Conservation (phyloP, 306 rosid genomes). For the Gillenia trifoliata region DNA sequence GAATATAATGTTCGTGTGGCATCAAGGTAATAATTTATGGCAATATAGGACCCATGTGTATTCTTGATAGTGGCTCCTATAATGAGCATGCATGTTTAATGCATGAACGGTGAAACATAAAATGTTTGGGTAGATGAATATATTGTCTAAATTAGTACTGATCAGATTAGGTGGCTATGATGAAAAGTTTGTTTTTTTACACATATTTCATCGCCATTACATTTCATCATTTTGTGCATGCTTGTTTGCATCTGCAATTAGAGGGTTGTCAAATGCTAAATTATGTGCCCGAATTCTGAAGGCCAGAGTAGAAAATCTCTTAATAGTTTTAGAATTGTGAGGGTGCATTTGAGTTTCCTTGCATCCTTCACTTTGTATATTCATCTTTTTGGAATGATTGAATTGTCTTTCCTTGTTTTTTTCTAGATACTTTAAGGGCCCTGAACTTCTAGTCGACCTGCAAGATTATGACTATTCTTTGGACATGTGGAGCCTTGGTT, state of each 20-base stretch:
- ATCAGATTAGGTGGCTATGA: background rate
- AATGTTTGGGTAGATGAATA: background rate
- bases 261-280: background rate
- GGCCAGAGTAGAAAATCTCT: background rate
- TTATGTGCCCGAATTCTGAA: background rate
- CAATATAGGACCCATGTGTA: background rate
- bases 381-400: background rate
- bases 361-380: background rate
- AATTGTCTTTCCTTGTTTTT: conserved; percentile 9
- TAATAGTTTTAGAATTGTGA: background rate
- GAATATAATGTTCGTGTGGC: conserved; percentile 91
- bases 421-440: conserved; percentile 86
- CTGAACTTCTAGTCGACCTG: conserved; percentile 83
- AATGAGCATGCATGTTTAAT: background rate
- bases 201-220: background rate
- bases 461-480: conserved; percentile 89
- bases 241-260: background rate
- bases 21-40: conserved; percentile 49
- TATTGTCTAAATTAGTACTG: background rate
- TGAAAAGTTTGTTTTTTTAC: background rate
- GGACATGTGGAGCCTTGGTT: conserved; percentile 99
- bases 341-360: background rate
- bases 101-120: background rate
- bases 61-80: background rate
- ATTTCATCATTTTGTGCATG: background rate